Evolutionary conservation across 1,284 basidiomycete genomes (phyloP).

Genomic region (Leucoagaricus sp.): DNA sequence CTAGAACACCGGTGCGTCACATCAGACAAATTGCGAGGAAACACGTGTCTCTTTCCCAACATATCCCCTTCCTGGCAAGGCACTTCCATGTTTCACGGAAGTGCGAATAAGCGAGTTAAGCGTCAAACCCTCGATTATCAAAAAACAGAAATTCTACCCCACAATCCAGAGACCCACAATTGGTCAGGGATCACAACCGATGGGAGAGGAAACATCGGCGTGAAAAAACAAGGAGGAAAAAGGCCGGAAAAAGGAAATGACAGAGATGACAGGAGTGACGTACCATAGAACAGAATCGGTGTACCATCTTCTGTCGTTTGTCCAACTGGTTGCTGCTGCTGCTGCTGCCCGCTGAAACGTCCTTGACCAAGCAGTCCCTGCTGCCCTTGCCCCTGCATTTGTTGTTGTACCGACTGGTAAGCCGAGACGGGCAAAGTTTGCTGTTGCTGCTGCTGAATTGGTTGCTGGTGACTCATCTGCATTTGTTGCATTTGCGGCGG

Average conservation of each 20-base stretch:
- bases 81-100: no score
- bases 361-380: constrained; percentile 29
- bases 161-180: background rate
- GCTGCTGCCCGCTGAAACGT: constrained; percentile 37
- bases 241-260: background rate
- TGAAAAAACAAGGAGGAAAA: background rate
- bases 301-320: constrained; percentile 79
- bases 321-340: constrained; percentile 45
- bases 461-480: background rate
- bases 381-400: constrained; percentile 24
- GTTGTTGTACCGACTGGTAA: constrained; percentile 28
- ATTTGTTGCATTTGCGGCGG: background rate
- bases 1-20: no score
- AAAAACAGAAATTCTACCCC: background rate
- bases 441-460: constrained; percentile 26
- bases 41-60: no score
- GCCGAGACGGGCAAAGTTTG: background rate
- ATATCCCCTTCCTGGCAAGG: no score
- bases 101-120: background rate
- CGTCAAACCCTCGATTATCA: background rate
- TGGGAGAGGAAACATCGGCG: no score
- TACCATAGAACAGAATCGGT: constrained; percentile 84
- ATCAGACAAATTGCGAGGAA: no score
- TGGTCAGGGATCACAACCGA: no score
- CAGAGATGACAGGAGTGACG: constrained; percentile 17